These are phyloP conservation scores for Capsicum chinense DNA, from an alignment of 257 asterid species.

Conservation along the genomic window DNA sequence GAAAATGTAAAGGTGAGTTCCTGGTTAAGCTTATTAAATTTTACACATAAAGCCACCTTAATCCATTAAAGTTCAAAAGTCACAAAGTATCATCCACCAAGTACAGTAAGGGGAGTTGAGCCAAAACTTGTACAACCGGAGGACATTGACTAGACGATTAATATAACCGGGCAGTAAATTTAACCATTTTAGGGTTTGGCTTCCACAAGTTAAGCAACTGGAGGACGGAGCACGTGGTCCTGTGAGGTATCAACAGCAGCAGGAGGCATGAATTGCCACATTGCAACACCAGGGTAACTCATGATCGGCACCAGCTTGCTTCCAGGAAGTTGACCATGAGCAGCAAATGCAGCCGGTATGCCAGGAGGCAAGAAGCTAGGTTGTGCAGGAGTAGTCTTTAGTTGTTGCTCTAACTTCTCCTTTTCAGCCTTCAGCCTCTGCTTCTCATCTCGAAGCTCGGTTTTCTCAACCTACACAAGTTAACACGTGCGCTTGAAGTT, in stretches of 20 bases:
- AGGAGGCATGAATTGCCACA: constrained; percentile 99
- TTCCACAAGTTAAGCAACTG: constrained; percentile 67
- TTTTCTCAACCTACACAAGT: constrained; percentile 71
- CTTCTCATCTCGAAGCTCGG: constrained; percentile 92
- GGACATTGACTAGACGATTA: constrained; percentile 39
- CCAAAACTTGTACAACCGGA: constrained; percentile 41
- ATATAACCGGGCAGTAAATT: constrained; percentile 35
- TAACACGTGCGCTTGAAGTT: background rate
- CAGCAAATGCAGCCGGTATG: constrained; percentile 63
- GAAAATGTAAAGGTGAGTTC: background rate
- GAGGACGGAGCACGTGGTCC: constrained; percentile 98
- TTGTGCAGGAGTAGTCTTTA: constrained; percentile 64
- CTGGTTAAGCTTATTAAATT: constrained; percentile 33
- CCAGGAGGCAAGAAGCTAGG: constrained; percentile 65
- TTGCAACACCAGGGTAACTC: constrained; percentile 92
- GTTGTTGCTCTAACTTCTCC: constrained; percentile 90
- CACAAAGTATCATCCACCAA: constrained; percentile 41
- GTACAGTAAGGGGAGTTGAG: constrained; percentile 48
- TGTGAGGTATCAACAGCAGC: constrained; percentile 95
- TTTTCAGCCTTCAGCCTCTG: constrained; percentile 86
- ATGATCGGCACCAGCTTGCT: constrained; percentile 85
- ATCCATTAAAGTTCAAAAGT: constrained; percentile 28
- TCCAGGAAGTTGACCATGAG: constrained; percentile 66
- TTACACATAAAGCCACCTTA: constrained; percentile 43
- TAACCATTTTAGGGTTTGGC: constrained; percentile 32